Percentiles rank a stretch among this genome's conserved stretches.
These are phyloP conservation scores for Phalaenopsis hybrid DNA, from an alignment of 116 monocot species.

Conservation along the genomic window DNA sequence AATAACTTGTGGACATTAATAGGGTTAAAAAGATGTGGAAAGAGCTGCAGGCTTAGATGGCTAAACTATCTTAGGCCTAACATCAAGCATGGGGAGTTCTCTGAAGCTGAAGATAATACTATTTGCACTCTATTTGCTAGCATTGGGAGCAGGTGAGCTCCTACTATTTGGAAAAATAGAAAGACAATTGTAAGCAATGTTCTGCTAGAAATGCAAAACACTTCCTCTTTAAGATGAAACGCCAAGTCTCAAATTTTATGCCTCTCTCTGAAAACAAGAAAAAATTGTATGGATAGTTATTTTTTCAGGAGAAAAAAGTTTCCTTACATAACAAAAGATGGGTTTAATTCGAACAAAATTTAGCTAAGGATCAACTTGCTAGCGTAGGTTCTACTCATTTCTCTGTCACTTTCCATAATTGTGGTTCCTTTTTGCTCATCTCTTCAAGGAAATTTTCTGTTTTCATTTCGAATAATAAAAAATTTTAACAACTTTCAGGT, in stretches of 20 bases:
- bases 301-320: too few relatives aligned
- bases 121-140: conserved; percentile 13
- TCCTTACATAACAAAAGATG: too few relatives aligned
- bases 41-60: conserved; percentile 15
- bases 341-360: too few relatives aligned
- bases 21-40: conserved; percentile 18
- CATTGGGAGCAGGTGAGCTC: conserved; percentile 11
- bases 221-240: not conserved
- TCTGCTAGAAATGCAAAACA: not conserved
- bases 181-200: not conserved
- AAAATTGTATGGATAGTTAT: too few relatives aligned
- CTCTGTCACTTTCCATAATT: too few relatives aligned
- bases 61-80: conserved; percentile 14
- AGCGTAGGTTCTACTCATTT: too few relatives aligned
- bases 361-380: too few relatives aligned
- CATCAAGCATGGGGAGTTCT: conserved; percentile 18
- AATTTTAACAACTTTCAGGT: not conserved
- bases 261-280: not conserved
- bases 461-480: not conserved
- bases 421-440: too few relatives aligned
- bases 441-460: not conserved
- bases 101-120: conserved; percentile 7
- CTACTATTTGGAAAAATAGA: not conserved
- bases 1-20: not conserved
- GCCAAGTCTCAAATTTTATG: not conserved